A percentile compares a stretch with the other conserved stretches of the same genome.
Evolutionary conservation across 345 rosid genomes (phyloP).

Genomic region (Salix purpurea): DNA sequence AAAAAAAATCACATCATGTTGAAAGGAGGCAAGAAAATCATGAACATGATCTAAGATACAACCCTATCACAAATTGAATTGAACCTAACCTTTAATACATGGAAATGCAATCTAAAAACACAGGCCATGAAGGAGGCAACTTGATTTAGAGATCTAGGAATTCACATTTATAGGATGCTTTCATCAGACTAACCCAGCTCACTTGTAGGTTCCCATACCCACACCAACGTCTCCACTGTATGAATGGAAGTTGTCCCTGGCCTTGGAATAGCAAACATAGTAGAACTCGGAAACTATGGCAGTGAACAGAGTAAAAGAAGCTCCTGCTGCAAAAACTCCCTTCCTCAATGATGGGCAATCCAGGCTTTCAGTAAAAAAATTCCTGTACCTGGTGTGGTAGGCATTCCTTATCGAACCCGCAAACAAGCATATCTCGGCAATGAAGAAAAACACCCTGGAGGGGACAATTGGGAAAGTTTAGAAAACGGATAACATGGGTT

Average conservation of each 20-base stretch:
- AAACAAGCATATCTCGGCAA: conserved; percentile 79
- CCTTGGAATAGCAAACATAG: conserved; percentile 71
- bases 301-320: conserved; percentile 74
- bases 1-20: not conserved
- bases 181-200: conserved; percentile 4
- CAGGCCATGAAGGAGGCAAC: not conserved
- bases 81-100: not conserved
- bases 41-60: not conserved
- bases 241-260: conserved; percentile 53
- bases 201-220: conserved; percentile 60
- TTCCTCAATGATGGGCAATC: conserved; percentile 81
- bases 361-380: conserved; percentile 56
- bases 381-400: conserved; percentile 86
- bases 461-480: not conserved
- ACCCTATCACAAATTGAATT: not conserved
- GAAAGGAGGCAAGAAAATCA: not conserved
- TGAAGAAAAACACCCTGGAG: conserved; percentile 44
- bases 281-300: conserved; percentile 72
- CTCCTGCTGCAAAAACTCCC: conserved; percentile 90
- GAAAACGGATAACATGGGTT: not conserved
- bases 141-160: not conserved
- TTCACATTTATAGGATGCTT: not conserved
- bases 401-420: conserved; percentile 94
- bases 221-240: conserved; percentile 48
- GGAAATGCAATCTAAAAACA: not conserved